Percentiles rank a stretch among this genome's conserved stretches.
These are phyloP conservation scores for Pharus latifolius DNA, from an alignment of 176 grass and related monocot genomes.

Conservation along the genomic window DNA sequence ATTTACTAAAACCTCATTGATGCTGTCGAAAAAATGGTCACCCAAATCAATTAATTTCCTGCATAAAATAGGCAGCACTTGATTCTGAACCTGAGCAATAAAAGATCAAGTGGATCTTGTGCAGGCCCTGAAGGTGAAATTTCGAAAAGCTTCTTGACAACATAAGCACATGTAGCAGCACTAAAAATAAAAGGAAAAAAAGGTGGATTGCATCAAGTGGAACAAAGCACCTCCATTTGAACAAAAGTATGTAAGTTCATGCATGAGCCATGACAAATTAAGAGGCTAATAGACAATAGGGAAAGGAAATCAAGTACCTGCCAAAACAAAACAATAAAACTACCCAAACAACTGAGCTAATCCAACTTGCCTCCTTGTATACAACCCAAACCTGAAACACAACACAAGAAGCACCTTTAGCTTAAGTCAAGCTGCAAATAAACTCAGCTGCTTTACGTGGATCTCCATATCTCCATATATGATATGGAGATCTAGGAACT, in stretches of 20 bases:
- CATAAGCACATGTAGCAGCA: conserved; percentile 74
- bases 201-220: neutral
- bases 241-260: neutral
- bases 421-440: neutral
- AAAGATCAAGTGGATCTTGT: conserved; percentile 63
- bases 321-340: conserved; percentile 75
- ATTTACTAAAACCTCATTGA: neutral
- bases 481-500: neutral
- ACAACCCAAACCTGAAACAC: conserved; percentile 66
- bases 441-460: neutral
- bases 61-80: neutral
- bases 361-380: conserved; percentile 77
- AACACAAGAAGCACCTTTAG: neutral
- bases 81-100: conserved; percentile 68
- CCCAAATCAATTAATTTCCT: neutral
- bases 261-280: neutral
- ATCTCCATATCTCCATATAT: neutral
- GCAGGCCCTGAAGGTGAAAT: conserved; percentile 37
- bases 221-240: neutral
- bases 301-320: conserved; percentile 45
- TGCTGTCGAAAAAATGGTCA: neutral
- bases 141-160: conserved; percentile 69
- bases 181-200: conserved; percentile 33
- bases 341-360: conserved; percentile 64
- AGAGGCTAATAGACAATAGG: conserved; percentile 7